Percentiles rank a stretch among this genome's conserved stretches.
phyloP scores from a whole-genome alignment of 2,329 filamentous ascomycete species.

The Magnaporthiopsis poae region DNA sequence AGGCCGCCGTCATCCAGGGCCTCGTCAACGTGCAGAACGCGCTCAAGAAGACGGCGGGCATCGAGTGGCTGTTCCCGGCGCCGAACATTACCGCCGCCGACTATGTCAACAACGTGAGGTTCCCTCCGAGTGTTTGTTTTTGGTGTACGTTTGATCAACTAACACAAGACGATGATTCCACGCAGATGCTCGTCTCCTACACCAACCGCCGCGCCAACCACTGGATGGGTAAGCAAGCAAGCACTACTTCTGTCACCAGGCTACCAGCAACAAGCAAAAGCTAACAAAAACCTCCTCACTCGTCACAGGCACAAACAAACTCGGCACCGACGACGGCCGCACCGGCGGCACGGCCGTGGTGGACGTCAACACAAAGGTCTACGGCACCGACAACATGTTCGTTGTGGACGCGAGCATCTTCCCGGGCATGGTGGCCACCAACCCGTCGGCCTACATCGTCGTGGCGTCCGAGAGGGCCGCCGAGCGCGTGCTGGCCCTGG shows the following conservation, averaged over 20 bases:
- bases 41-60: slow-evolving; percentile 40
- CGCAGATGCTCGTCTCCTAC: slow-evolving; percentile 28
- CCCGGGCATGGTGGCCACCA: slow-evolving; percentile 48
- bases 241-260: no score
- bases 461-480: slow-evolving; percentile 47
- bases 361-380: slow-evolving; percentile 30
- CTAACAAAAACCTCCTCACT: background rate
- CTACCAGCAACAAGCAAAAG: no score
- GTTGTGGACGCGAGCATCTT: slow-evolving; percentile 48
- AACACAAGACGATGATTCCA: slow-evolving; percentile 24
- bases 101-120: slow-evolving; percentile 41
- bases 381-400: slow-evolving; percentile 43
- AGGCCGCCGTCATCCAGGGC: slow-evolving; percentile 52
- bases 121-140: background rate
- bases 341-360: slow-evolving; percentile 17
- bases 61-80: slow-evolving; percentile 48
- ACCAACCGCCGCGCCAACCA: slow-evolving; percentile 12
- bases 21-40: slow-evolving; percentile 51
- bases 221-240: slow-evolving; percentile 8
- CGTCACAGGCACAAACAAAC: slow-evolving; percentile 15
- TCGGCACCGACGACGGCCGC: slow-evolving; percentile 17
- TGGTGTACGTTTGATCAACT: background rate
- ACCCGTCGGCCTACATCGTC: slow-evolving; percentile 49
- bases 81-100: slow-evolving; percentile 41
- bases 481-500: slow-evolving; percentile 36